phyloP scores from a whole-genome alignment of 2,329 filamentous ascomycete genomes.

The Capronia americana region DNA sequence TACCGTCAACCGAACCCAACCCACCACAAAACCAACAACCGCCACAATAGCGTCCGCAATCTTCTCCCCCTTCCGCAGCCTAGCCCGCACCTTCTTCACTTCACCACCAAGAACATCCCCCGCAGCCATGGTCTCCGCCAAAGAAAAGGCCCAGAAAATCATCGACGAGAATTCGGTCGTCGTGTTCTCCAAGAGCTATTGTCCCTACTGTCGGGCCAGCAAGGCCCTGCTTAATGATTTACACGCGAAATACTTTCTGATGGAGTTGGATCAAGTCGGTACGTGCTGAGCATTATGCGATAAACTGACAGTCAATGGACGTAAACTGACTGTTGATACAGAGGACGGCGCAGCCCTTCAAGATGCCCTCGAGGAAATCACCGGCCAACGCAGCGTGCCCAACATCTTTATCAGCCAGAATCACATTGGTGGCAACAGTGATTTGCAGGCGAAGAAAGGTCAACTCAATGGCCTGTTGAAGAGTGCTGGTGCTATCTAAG shows the following conservation, averaged over 20 bases:
- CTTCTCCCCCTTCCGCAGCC: slow-evolving; percentile 63
- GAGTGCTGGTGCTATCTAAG: slow-evolving; percentile 67
- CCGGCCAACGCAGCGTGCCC: slow-evolving; percentile 85
- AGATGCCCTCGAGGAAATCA: slow-evolving; percentile 78
- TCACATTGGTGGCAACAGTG: slow-evolving; percentile 97
- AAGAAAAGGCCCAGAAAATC: slow-evolving; percentile 80
- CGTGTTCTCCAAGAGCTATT: slow-evolving; percentile 97
- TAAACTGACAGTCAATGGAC: neutral
- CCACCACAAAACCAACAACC: slow-evolving; percentile 31
- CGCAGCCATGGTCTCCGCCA: slow-evolving; percentile 79
- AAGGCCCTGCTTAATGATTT: slow-evolving; percentile 75
- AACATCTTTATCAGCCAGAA: slow-evolving; percentile 92
- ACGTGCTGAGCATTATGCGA: slow-evolving; percentile 49
- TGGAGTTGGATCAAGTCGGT: slow-evolving; percentile 89
- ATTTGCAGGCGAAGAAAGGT: slow-evolving; percentile 70
- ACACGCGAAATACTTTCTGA: slow-evolving; percentile 73
- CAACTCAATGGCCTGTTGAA: slow-evolving; percentile 71
- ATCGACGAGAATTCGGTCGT: slow-evolving; percentile 91
- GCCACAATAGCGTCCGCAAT: slow-evolving; percentile 62
- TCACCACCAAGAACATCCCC: slow-evolving; percentile 55
- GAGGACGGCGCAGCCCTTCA: slow-evolving; percentile 85
- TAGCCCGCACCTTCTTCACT: slow-evolving; percentile 69
- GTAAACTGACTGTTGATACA: slow-evolving; percentile 46
- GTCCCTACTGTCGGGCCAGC: slow-evolving; percentile 84
- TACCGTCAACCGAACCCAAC: neutral